Evolutionary conservation across 2,329 filamentous ascomycete species (phyloP).

Genomic region (Cladorrhinum sp.): DNA sequence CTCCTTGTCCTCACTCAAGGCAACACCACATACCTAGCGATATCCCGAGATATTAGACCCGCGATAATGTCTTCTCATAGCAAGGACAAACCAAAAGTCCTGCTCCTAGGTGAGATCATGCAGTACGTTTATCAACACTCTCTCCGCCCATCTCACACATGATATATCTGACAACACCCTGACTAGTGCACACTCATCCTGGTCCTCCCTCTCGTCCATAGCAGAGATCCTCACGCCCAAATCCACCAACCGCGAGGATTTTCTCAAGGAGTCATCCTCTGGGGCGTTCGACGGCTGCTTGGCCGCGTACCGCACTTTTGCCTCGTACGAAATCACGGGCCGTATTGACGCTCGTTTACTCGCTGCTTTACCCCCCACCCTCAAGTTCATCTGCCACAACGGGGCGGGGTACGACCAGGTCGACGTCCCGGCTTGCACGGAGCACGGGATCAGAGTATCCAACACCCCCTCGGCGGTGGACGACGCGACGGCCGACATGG

Average conservation of each 20-base stretch:
- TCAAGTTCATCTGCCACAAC: constrained; percentile 58
- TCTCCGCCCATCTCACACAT: not conserved
- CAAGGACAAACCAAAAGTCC: not conserved
- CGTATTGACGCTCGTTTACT: constrained; percentile 65
- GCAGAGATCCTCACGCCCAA: constrained; percentile 64
- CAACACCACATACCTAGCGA: no score
- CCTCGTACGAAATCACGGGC: constrained; percentile 63
- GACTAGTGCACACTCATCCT: constrained; percentile 61
- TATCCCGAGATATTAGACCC: not conserved
- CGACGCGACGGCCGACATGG: constrained; percentile 78
- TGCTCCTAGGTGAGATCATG: not conserved
- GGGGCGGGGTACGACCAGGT: constrained; percentile 85
- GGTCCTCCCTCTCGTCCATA: constrained; percentile 57
- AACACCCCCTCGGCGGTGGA: constrained; percentile 81
- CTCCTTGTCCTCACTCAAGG: no score
- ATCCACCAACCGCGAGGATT: constrained; percentile 61
- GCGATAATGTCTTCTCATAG: not conserved
- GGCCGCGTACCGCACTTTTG: constrained; percentile 69
- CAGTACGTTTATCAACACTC: not conserved
- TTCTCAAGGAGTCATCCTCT: constrained; percentile 64
- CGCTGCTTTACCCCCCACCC: constrained; percentile 54
- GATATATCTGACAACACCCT: constrained; percentile 5
- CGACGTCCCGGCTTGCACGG: constrained; percentile 68
- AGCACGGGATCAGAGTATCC: constrained; percentile 65
- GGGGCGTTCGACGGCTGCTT: constrained; percentile 64